phyloP scores from a whole-genome alignment of 2,329 filamentous ascomycete species.

The Endoconidiophora polonica region DNA sequence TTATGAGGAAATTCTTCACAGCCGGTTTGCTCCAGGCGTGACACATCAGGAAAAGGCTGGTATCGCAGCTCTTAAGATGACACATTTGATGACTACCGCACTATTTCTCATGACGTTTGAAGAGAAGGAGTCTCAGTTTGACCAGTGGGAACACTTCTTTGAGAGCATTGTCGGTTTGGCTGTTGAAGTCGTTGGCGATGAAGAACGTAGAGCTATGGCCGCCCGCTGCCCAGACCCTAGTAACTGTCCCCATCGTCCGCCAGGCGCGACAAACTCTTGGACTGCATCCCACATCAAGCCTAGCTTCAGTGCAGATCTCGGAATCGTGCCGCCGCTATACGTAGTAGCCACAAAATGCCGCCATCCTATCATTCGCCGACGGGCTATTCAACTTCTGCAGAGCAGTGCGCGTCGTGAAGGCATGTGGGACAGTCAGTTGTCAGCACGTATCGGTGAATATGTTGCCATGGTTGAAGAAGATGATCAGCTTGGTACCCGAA shows the following conservation, averaged over 20 bases:
- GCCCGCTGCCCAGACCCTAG: conserved; percentile 28
- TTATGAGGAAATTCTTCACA: conserved; percentile 37
- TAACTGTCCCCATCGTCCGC: conserved; percentile 26
- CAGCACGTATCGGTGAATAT: conserved; percentile 38
- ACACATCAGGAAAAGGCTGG: conserved; percentile 40
- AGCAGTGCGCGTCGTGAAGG: conserved; percentile 46
- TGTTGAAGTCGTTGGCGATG: conserved; percentile 40
- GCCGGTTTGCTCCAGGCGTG: conserved; percentile 30
- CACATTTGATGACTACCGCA: conserved; percentile 39
- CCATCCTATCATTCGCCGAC: conserved; percentile 36
- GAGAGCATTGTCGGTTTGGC: conserved; percentile 39
- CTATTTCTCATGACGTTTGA: conserved; percentile 45
- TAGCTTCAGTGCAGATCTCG: conserved; percentile 46
- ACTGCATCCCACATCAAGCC: conserved; percentile 37
- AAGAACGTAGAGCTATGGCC: conserved; percentile 33
- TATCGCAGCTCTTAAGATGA: conserved; percentile 46
- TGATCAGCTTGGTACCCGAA: conserved; percentile 17
- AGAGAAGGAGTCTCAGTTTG: conserved; percentile 41
- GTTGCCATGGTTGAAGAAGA: conserved; percentile 38
- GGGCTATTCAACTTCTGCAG: conserved; percentile 43
- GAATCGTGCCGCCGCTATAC: conserved; percentile 47
- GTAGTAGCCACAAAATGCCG: conserved; percentile 51
- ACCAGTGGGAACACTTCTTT: conserved; percentile 35
- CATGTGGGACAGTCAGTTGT: conserved; percentile 51
- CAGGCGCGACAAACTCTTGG: conserved; percentile 25